Conservation (phyloP, 1,284 basidiomycete genomes). For the Ustilago bromivora region DNA sequence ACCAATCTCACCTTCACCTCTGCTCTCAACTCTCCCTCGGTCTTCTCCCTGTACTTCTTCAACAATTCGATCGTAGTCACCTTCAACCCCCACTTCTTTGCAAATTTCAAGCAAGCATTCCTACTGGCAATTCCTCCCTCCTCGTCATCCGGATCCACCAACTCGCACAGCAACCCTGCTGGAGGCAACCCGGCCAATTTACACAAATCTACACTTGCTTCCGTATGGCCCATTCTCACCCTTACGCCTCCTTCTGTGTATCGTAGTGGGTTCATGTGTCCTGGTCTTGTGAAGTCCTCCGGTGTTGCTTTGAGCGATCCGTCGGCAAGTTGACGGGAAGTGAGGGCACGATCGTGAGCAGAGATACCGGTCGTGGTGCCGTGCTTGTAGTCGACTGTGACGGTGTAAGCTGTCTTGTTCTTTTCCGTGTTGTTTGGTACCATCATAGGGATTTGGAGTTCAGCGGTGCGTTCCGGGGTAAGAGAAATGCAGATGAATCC, state of each 20-base stretch:
- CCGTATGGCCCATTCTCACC: conserved; percentile 90
- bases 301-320: conserved; percentile 23
- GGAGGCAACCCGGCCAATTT: conserved; percentile 79
- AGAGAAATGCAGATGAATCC: conserved; percentile 95
- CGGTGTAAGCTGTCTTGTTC: conserved; percentile 94
- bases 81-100: conserved; percentile 88
- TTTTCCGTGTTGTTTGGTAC: conserved; percentile 89
- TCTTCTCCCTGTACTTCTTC: conserved; percentile 69
- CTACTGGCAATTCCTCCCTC: conserved; percentile 93
- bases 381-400: conserved; percentile 91
- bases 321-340: conserved; percentile 81
- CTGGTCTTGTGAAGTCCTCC: conserved; percentile 89
- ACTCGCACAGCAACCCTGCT: conserved; percentile 91
- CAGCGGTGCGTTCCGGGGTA: conserved; percentile 79
- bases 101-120: conserved; percentile 91
- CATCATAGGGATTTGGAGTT: conserved; percentile 94
- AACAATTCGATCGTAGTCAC: conserved; percentile 89
- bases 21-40: conserved; percentile 40
- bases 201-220: conserved; percentile 90
- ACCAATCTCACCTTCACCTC: conserved; percentile 16
- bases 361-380: conserved; percentile 98
- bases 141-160: conserved; percentile 89
- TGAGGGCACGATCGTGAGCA: conserved; percentile 91
- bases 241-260: conserved; percentile 87
- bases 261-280: conserved; percentile 93